Base-by-base conservation (phyloP, 306 rosid genomes). In the Herpetospermum pedunculosum region DNA sequence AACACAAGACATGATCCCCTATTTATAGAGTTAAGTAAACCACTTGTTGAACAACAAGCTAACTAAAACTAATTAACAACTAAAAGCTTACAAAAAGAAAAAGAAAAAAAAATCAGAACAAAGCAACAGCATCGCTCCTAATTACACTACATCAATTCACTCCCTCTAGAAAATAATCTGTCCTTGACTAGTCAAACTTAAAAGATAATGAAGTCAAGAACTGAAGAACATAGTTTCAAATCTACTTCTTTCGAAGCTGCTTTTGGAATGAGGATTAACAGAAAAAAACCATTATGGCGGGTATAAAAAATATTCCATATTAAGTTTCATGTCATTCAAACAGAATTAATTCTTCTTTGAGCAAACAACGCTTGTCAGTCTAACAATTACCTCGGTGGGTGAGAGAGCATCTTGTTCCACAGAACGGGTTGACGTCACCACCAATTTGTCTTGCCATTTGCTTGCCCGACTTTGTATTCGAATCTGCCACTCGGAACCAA, bases 401-500 rank as follows among this genome's bases (percentile, higher is more conserved):
- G 98, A 91, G 62, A 85, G 81, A 46, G 81, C 82, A 83, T 88
- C 94, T 78, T 91, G 94, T 80, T 93, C 98, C 78, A 88, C 88
- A 23, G 91, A 80, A 65, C 96, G 92, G 1, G 97, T 92, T 26
- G 98, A 92, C 34, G 97, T 92, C 81, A 92, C 98, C 52, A 90
- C 98, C 84, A 90, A 85, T 81, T 92, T 92, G 16, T 87, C 91
- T 71, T 86, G 92, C 96, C 98, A 94, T 79, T 84, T 85, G 88
- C 98, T 94, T 62, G 97, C 94, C 73, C 95, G 92, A 69, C 90
- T 78, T 70, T 88, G 96, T 79, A 94, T 88, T 72, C 84, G 81
- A 74, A 91, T 89, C 76, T 89, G 96, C 95, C 92, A 91, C 82
- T 88, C 92, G 1, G 90, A 86, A 60, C 96, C 98, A 48, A 94